A percentile compares a stretch with the other conserved stretches of the same genome.
Evolutionary conservation across 345 rosid genomes (phyloP).

Genomic region (Brassica rapa): DNA sequence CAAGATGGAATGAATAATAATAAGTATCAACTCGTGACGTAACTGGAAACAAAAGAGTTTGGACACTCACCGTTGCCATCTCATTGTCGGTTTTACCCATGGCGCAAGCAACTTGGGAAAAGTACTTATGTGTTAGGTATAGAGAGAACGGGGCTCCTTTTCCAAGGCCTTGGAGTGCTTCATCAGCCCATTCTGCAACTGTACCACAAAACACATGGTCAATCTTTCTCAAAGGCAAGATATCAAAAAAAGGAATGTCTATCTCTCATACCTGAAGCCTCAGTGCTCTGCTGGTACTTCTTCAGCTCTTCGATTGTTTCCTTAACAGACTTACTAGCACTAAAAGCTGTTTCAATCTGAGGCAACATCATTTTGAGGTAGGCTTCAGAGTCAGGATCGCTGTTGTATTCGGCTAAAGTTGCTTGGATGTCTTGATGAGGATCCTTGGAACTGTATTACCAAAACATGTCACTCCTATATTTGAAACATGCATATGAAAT

Average conservation of each 20-base stretch:
- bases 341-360: slow-evolving; percentile 65
- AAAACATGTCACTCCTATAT: slow-evolving; percentile 1
- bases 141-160: slow-evolving; percentile 97
- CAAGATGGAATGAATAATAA: slow-evolving; percentile 10
- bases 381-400: slow-evolving; percentile 61
- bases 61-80: slow-evolving; percentile 60
- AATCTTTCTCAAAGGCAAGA: not conserved
- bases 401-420: slow-evolving; percentile 58
- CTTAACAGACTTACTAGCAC: slow-evolving; percentile 57
- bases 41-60: not conserved
- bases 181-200: slow-evolving; percentile 86
- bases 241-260: not conserved
- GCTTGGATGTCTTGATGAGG: slow-evolving; percentile 58
- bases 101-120: slow-evolving; percentile 74
- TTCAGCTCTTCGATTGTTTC: slow-evolving; percentile 73
- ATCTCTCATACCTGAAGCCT: slow-evolving; percentile 56
- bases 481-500: slow-evolving; percentile 2
- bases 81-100: slow-evolving; percentile 54
- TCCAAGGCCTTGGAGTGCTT: slow-evolving; percentile 76
- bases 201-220: slow-evolving; percentile 2
- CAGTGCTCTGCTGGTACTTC: slow-evolving; percentile 59
- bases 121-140: slow-evolving; percentile 64
- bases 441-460: slow-evolving; percentile 63
- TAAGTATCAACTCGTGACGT: not conserved
- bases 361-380: slow-evolving; percentile 67